Conservation (phyloP, 164 flowering plant genomes). For the Vitis cinerea region DNA sequence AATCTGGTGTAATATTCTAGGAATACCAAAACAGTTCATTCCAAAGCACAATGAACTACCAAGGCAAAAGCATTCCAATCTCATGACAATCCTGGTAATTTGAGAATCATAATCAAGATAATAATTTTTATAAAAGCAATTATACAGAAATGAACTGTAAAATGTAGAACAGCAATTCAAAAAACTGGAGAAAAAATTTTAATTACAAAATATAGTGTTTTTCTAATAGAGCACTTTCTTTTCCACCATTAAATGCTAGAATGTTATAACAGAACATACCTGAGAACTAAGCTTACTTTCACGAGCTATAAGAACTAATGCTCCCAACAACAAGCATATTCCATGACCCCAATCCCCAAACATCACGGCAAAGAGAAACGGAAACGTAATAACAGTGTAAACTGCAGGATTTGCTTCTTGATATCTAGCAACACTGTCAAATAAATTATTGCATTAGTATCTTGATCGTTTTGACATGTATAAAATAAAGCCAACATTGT, state of each 20-base stretch:
- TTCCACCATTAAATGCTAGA: not conserved
- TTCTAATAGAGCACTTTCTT: not conserved
- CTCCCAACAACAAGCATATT: constrained; percentile 83
- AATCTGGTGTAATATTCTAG: not conserved
- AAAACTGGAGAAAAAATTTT: no score
- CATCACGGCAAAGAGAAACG: constrained; percentile 99
- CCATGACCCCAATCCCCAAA: constrained; percentile 99
- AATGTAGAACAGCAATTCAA: no score
- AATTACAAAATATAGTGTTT: no score
- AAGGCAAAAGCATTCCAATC: not conserved
- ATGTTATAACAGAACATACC: constrained; percentile 38
- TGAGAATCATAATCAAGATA: not conserved
- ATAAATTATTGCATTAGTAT: constrained; percentile 9
- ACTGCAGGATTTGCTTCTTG: constrained; percentile 98
- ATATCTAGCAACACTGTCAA: constrained; percentile 87
- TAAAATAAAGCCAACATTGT: not conserved
- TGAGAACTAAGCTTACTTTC: constrained; percentile 71
- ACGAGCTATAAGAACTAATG: constrained; percentile 71
- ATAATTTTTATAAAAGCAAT: no score
- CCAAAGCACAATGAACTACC: not conserved
- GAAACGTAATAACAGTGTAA: constrained; percentile 85
- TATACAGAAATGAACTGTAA: no score
- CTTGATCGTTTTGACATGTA: not conserved
- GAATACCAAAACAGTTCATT: not conserved
- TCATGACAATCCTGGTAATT: not conserved